Evolutionary conservation across 345 rosid species (phyloP), one percentile per base, ranked within the genome.

Genomic region (Geranium brycei): DNA sequence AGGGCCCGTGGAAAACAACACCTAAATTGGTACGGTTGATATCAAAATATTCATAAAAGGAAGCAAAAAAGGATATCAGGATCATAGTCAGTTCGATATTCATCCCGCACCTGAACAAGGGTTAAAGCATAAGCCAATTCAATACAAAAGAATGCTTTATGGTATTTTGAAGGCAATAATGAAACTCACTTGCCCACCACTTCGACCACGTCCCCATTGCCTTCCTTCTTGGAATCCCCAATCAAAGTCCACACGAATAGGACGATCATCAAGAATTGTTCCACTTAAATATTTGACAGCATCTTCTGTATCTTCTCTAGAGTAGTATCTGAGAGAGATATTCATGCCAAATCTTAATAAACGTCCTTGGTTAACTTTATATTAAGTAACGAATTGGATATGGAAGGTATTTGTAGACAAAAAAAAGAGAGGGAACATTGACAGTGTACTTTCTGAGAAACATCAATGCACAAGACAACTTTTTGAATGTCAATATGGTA

Each of bases 151-250:
- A 4, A 35, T 35, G 41, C 41, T 35, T 32, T 12, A 12, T 58
- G 16, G 12, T n/a, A 67, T 58, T 51, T 64, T 69, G 35, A 55
- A 51, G 47, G 59, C 62, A 59, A 8, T 63, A n/a, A 41, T 38
- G 40, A 7, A 63, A 35, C 66, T 72, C 69, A 85, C 97, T 87
- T 93, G 99, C 32, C 99, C 99, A 67, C 99, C 99, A 72, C 97
- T 93, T 76, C 88, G 77, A 71, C 99, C 99, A 69, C 99, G 99
- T 8, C 97, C 97, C 97, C 97, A 93, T 73, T 93, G 99, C 75
- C 99, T 85, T 71, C 99, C 99, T 67, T 93, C 99, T 70, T 82
- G 85, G 35, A 93, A 93, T 4, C 99, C 99, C 99, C 99, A 90
- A 68, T 93, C 99, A 82, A 93, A 93, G 73, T 93, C 97, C 4